phyloP scores from a whole-genome alignment of 2,329 filamentous ascomycete genomes.

The Ophiocordyceps polyrhachis-furcata region DNA sequence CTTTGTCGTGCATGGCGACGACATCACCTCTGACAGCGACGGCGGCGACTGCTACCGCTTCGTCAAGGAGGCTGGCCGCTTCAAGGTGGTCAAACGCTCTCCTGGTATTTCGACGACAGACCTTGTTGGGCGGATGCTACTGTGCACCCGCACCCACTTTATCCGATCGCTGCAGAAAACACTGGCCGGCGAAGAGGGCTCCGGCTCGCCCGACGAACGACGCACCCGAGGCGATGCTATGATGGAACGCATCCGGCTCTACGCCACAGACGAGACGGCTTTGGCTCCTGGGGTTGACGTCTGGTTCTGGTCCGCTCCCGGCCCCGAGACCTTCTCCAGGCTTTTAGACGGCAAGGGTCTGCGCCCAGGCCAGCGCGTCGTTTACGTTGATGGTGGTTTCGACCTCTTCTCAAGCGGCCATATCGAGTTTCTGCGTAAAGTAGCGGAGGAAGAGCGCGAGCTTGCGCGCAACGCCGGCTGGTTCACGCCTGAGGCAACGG shows the following conservation, averaged over 20 bases:
- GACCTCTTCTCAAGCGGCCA: slow-evolving; percentile 94
- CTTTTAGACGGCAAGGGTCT: slow-evolving; percentile 56
- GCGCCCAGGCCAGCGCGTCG: slow-evolving; percentile 59
- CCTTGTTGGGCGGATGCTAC: slow-evolving; percentile 90
- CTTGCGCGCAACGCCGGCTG: slow-evolving; percentile 51
- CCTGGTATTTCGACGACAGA: slow-evolving; percentile 95
- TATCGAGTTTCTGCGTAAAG: slow-evolving; percentile 77
- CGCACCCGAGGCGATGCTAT: slow-evolving; percentile 46
- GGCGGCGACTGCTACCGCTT: slow-evolving; percentile 97
- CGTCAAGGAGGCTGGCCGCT: slow-evolving; percentile 82
- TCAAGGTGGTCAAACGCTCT: slow-evolving; percentile 92
- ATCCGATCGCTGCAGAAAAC: slow-evolving; percentile 58
- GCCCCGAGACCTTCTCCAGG: slow-evolving; percentile 45
- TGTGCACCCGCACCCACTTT: slow-evolving; percentile 89
- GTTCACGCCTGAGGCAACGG: slow-evolving; percentile 46
- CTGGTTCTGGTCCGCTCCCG: slow-evolving; percentile 60
- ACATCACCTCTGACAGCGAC: slow-evolving; percentile 85
- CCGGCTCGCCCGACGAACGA: slow-evolving; percentile 49
- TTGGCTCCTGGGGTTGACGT: slow-evolving; percentile 63
- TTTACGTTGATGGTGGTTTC: slow-evolving; percentile 94
- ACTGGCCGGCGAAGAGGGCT: slow-evolving; percentile 54
- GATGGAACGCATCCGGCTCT: slow-evolving; percentile 60
- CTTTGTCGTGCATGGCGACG: slow-evolving; percentile 92
- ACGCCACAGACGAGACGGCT: slow-evolving; percentile 74
- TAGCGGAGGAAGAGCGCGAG: slow-evolving; percentile 54